Evolutionary conservation across 192 early-diverging fungal species (phyloP).

Genomic region (Funneliformis mosseae): DNA sequence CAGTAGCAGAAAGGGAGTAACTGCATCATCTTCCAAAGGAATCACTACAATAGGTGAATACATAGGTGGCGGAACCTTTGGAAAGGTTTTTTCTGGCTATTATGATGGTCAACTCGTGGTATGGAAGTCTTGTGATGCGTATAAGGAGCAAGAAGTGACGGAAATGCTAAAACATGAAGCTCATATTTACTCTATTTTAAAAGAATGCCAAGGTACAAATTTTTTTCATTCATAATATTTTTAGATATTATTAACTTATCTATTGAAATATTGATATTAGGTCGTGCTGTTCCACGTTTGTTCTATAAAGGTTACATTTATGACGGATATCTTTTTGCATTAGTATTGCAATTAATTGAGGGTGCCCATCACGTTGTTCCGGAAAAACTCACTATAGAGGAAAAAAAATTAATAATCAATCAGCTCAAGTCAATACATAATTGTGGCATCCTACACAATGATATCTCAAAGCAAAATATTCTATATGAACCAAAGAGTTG

Average conservation of each 20-base stretch:
- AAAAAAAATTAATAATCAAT: slow-evolving; percentile 16
- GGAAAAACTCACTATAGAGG: background rate
- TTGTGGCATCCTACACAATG: slow-evolving; percentile 17
- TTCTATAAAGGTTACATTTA: slow-evolving; percentile 27
- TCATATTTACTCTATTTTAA: slow-evolving; percentile 19
- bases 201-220: slow-evolving; percentile 18
- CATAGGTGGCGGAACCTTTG: slow-evolving; percentile 10
- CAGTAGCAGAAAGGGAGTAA: background rate
- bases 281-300: background rate
- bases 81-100: slow-evolving; percentile 13
- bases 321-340: slow-evolving; percentile 1
- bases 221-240: slow-evolving; percentile 8
- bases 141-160: background rate
- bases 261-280: slow-evolving; percentile 26
- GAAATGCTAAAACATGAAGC: slow-evolving; percentile 12
- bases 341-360: slow-evolving; percentile 15
- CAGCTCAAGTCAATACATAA: slow-evolving; percentile 24
- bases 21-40: background rate
- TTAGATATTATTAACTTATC: slow-evolving; percentile 14
- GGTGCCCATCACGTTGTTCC: background rate
- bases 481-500: slow-evolving; percentile 10
- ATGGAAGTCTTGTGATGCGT: slow-evolving; percentile 10
- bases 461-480: background rate
- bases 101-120: slow-evolving; percentile 8
- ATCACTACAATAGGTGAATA: slow-evolving; percentile 17